Conservation (phyloP, 1,284 basidiomycete genomes). For the Cryptococcus sp. region DNA sequence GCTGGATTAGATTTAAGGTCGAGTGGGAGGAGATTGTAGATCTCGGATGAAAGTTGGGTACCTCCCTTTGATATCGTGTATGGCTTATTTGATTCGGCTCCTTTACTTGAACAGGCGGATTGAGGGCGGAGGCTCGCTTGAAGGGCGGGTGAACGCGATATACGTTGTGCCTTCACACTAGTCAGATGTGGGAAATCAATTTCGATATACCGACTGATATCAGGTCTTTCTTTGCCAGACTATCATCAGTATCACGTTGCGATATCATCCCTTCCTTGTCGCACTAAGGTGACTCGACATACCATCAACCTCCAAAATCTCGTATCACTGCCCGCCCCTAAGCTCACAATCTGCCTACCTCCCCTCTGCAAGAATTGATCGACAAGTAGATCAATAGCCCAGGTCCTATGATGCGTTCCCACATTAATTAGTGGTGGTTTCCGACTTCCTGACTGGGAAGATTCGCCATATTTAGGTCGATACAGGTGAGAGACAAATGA, state of each 20-base stretch:
- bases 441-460: not conserved
- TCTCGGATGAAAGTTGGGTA: conserved; percentile 58
- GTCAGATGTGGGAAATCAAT: conserved; percentile 86
- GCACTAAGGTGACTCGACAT: conserved; percentile 18
- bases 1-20: conserved; percentile 60
- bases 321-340: conserved; percentile 90
- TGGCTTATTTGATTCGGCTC: conserved; percentile 4
- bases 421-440: conserved; percentile 84
- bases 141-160: conserved; percentile 65
- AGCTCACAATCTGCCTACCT: conserved; percentile 71
- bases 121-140: conserved; percentile 26
- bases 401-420: conserved; percentile 82
- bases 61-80: conserved; percentile 57
- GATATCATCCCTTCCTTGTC: too few relatives aligned
- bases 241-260: not conserved
- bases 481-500: conserved; percentile 61
- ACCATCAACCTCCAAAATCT: conserved; percentile 86
- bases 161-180: conserved; percentile 73
- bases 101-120: not conserved
- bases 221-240: conserved; percentile 8
- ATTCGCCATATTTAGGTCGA: conserved; percentile 46
- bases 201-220: conserved; percentile 64
- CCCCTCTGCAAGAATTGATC: conserved; percentile 59
- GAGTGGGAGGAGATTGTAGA: conserved; percentile 69
- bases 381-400: conserved; percentile 74